These are phyloP conservation scores for Puccinellia tenuiflora DNA, from an alignment of 176 grass and related monocot species.

Conservation along the genomic window DNA sequence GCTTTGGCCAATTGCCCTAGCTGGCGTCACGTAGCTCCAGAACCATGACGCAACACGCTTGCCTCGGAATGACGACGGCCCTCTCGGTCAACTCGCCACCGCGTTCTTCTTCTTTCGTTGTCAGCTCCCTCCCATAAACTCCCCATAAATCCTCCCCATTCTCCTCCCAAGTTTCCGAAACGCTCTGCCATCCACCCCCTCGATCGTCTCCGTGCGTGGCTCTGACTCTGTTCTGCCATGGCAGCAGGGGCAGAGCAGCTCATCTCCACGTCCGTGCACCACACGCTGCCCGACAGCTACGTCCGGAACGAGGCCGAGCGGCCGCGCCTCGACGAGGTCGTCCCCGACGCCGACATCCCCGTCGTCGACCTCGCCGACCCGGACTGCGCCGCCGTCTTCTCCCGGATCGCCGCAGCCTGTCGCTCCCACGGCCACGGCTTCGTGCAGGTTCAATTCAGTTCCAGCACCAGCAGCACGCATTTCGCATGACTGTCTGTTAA, in stretches of 20 bases:
- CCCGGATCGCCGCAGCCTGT: slow-evolving; percentile 46
- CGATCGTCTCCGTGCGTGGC: too few species aligned
- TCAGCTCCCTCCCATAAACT: too few species aligned
- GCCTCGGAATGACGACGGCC: too few species aligned
- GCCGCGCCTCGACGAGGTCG: slow-evolving; percentile 49
- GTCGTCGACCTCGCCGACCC: slow-evolving; percentile 51
- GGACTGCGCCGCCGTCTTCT: slow-evolving; percentile 19
- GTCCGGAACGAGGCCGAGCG: slow-evolving; percentile 51
- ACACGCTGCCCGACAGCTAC: slow-evolving; percentile 45
- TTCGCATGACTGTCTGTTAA: not conserved
- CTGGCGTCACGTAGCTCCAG: too few species aligned
- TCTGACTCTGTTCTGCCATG: not conserved
- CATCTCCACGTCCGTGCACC: slow-evolving; percentile 47
- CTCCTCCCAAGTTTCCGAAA: too few species aligned
- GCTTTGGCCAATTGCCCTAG: too few species aligned
- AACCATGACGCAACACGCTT: too few species aligned
- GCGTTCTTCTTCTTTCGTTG: too few species aligned
- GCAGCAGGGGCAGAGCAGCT: slow-evolving; percentile 56
- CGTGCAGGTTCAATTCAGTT: slow-evolving; percentile 50
- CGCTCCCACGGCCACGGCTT: slow-evolving; percentile 61
- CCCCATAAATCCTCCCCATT: too few species aligned
- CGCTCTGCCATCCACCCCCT: too few species aligned
- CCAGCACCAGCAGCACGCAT: not conserved
- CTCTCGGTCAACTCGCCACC: too few species aligned
- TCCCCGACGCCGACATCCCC: slow-evolving; percentile 54